Conservation (phyloP, 2,329 filamentous ascomycete species). For the Aschersonia sp. region DNA sequence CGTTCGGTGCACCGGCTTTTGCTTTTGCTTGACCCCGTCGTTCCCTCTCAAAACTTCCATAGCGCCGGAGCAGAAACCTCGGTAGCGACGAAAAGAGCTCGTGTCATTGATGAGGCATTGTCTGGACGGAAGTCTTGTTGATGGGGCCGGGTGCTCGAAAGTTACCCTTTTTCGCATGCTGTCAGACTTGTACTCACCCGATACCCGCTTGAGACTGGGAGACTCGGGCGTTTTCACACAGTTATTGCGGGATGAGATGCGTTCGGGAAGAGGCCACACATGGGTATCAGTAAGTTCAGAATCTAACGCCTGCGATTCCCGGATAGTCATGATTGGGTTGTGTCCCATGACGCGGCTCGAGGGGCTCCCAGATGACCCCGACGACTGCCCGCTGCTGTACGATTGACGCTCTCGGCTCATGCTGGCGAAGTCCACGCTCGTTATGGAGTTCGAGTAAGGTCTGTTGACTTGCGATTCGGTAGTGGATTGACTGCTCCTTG, state of each 20-base stretch:
- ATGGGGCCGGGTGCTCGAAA: background rate
- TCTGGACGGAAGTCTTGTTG: background rate
- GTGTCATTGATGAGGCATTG: conserved; percentile 26
- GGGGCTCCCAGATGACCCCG: conserved; percentile 4
- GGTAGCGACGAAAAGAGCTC: conserved; percentile 37
- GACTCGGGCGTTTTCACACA: background rate
- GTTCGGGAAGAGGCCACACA: conserved; percentile 1
- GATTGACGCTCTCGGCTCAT: conserved; percentile 4
- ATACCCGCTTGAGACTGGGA: background rate
- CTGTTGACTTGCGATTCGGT: background rate
- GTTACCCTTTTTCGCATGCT: background rate
- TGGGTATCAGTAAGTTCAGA: background rate
- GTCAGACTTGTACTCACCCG: conserved; percentile 1
- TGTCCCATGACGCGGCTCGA: conserved; percentile 2
- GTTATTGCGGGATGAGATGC: background rate
- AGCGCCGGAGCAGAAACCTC: conserved; percentile 41
- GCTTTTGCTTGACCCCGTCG: conserved; percentile 33
- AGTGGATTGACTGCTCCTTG: background rate
- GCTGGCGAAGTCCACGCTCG: conserved; percentile 3
- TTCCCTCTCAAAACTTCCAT: conserved; percentile 32
- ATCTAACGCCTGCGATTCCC: background rate
- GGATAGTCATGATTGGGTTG: conserved; percentile 4
- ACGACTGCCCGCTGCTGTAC: conserved; percentile 6
- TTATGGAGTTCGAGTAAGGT: background rate
- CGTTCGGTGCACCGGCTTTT: conserved; percentile 26